Evolutionary conservation across 2,329 filamentous ascomycete genomes (phyloP).

Genomic region (Colletotrichum higginsianum): DNA sequence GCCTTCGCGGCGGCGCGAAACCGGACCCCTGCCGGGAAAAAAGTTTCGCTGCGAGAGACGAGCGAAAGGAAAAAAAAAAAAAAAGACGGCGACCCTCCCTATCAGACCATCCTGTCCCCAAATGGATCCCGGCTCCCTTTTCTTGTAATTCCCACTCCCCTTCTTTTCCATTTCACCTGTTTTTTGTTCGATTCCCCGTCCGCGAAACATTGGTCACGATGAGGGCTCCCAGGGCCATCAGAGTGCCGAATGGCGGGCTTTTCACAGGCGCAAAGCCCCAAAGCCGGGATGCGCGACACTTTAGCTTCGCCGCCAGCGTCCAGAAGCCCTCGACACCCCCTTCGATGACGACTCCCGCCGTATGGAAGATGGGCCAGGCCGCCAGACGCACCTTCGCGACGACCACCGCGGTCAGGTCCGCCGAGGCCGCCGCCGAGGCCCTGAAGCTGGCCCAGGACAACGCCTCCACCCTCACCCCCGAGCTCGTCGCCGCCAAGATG

Average conservation of each 20-base stretch:
- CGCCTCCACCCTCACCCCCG: slow-evolving; percentile 66
- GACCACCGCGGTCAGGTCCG: slow-evolving; percentile 47
- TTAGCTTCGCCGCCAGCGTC: slow-evolving; percentile 48
- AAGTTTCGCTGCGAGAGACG: slow-evolving; percentile 45
- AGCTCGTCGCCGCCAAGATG: slow-evolving; percentile 82
- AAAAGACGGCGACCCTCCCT: slow-evolving; percentile 42
- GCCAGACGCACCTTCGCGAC: slow-evolving; percentile 52
- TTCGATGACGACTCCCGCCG: slow-evolving; percentile 9
- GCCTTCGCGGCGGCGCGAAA: slow-evolving; percentile 40
- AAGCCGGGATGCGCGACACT: slow-evolving; percentile 48
- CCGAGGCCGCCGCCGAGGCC: slow-evolving; percentile 58
- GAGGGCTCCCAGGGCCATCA: slow-evolving; percentile 57
- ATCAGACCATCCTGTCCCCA: slow-evolving; percentile 38
- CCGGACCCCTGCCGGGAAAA: slow-evolving; percentile 43
- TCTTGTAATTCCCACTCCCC: slow-evolving; percentile 28
- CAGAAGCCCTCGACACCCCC: slow-evolving; percentile 26
- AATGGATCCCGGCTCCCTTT: slow-evolving; percentile 38
- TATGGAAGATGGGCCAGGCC: slow-evolving; percentile 32
- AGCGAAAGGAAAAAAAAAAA: slow-evolving; percentile 39
- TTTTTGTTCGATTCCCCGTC: not conserved
- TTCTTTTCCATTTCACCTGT: slow-evolving; percentile 22
- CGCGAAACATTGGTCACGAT: slow-evolving; percentile 49
- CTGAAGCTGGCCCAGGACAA: slow-evolving; percentile 70
- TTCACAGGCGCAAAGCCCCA: slow-evolving; percentile 49
- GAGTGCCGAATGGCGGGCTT: slow-evolving; percentile 60